Conservation (phyloP, 495 filamentous ascomycete genomes). For the Xanthoparmelia taractica region DNA sequence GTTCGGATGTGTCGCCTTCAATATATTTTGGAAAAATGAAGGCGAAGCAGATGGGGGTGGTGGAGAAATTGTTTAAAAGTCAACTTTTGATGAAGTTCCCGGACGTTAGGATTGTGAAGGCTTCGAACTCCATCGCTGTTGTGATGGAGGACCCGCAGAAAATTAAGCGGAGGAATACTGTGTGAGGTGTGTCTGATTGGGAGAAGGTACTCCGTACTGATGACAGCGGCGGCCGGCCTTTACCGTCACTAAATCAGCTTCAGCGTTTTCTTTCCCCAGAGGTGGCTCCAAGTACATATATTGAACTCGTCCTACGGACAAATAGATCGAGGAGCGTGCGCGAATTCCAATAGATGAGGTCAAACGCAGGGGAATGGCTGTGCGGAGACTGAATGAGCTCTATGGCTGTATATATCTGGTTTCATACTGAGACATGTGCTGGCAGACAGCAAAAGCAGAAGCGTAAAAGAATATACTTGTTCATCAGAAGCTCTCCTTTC, state of each 20-base stretch:
- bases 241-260: no score
- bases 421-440: no score
- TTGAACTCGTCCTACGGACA: no score
- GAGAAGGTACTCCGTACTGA: not conserved
- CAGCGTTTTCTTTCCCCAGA: no score
- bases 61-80: constrained; percentile 15
- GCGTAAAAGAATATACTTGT: no score
- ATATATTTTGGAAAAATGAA: constrained; percentile 15
- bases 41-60: constrained; percentile 11
- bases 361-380: no score
- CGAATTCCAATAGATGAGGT: no score
- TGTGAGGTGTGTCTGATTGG: not conserved
- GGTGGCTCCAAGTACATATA: no score
- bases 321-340: no score
- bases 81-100: constrained; percentile 14
- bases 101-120: constrained; percentile 9
- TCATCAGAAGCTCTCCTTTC: not conserved
- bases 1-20: not conserved
- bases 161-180: constrained; percentile 9
- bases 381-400: no score
- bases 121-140: constrained; percentile 11
- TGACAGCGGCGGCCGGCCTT: not conserved
- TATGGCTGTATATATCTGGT: no score
- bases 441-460: no score
- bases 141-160: constrained; percentile 1